Base-by-base conservation (phyloP, 73 alveolate species). In the Halteria grandinella region DNA sequence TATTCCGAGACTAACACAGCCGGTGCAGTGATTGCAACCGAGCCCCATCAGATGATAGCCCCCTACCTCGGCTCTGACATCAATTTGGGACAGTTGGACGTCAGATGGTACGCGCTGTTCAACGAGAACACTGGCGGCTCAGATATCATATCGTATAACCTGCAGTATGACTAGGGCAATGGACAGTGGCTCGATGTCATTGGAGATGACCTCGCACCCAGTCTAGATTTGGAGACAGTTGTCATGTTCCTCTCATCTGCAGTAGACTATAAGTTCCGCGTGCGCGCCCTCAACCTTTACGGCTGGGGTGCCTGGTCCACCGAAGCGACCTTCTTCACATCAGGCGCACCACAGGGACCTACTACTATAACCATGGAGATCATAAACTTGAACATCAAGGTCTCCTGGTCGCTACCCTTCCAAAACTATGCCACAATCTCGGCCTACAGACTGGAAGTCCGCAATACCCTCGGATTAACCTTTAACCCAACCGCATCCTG, bases 151-250 rank as follows among this genome's bases (percentile, higher is more conserved):
- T 33, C 62, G 3, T 64, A 64, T 44, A 44, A 64, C 33, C 32
- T 64, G 24, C 55, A 64, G 49, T 64, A 64, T 62, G 79, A 64
- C 37, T 6, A 64, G 21, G 79, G 79, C n/a, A 64, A 60, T 8
- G 63, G 53, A 33, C 52, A 17, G 64, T 12, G 32, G 37, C 7
- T 15, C 49, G 6, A 64, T n/a, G 34, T 51, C 45, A 14, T 39
- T 31, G 18, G 49, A 57, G 45, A 47, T 64, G 24, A 64, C 79
- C 0, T 40, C 88, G 8, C 44, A 60, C 25, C 64, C 44, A 27
- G 32, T 31, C 40, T 23, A 11, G 47, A 7, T 36, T 11, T 5
- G 47, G 11, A 5, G 47, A 36, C 47, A 51, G 17, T 51, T 34
- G 64, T 4, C 39, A 51, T 23, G 33, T 40, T 51, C 18, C 64